These are phyloP conservation scores for Penicillium verhagenii DNA, from an alignment of 495 filamentous ascomycete genomes.

Conservation along the genomic window DNA sequence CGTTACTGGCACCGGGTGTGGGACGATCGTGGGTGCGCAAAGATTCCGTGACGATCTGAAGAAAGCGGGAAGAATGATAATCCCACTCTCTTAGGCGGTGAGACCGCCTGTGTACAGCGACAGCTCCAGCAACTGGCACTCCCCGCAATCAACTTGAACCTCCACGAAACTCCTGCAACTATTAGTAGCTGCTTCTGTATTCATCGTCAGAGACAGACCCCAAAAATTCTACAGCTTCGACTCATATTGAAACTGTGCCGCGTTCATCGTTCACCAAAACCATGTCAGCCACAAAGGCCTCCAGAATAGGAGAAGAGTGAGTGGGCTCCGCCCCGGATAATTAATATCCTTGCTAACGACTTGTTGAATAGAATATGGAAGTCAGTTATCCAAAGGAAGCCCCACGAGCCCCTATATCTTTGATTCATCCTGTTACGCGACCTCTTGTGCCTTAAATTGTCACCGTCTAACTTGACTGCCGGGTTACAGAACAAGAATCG, in stretches of 20 bases:
- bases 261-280: background rate
- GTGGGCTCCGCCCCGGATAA: conserved; percentile 32
- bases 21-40: conserved; percentile 14
- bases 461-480: conserved; percentile 8
- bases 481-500: conserved; percentile 55
- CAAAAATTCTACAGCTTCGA: background rate
- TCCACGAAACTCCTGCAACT: background rate
- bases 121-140: conserved; percentile 22
- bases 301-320: conserved; percentile 96
- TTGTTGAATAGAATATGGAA: conserved; percentile 80
- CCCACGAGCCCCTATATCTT: background rate
- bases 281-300: conserved; percentile 80
- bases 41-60: conserved; percentile 18
- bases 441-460: background rate
- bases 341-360: conserved; percentile 24
- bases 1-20: background rate
- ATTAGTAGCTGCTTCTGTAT: background rate
- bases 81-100: conserved; percentile 26
- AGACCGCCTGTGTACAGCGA: conserved; percentile 18
- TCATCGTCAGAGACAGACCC: background rate
- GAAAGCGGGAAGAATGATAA: conserved; percentile 33
- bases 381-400: conserved; percentile 57
- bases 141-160: conserved; percentile 30
- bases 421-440: background rate
- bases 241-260: background rate